phyloP scores from a whole-genome alignment of 805 yeast genomes.

The Yamadazyma akitaensis region DNA sequence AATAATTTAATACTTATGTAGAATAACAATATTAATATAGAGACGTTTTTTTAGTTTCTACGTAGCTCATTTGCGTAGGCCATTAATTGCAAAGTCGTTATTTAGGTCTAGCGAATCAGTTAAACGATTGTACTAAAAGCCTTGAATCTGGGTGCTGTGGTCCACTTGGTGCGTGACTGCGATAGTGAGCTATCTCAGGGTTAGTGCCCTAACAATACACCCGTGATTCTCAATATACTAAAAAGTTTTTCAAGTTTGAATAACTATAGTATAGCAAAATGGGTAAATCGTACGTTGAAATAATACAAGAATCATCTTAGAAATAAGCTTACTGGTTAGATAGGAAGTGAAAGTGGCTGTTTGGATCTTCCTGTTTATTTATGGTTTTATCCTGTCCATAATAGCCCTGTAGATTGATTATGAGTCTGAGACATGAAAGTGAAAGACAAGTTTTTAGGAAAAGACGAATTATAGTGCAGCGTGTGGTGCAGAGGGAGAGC shows the following conservation, averaged over 20 bases:
- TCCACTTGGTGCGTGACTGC: not conserved
- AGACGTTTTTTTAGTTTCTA: not conserved
- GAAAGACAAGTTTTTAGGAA: not conserved
- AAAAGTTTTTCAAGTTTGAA: conserved; percentile 13
- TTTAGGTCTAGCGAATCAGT: no score
- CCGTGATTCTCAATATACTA: conserved; percentile 1
- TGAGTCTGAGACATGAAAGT: not conserved
- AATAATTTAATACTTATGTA: conserved; percentile 12
- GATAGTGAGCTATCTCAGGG: not conserved
- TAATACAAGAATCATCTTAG: not conserved
- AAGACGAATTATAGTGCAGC: no score
- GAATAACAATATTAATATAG: conserved; percentile 9
- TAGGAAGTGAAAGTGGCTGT: not conserved
- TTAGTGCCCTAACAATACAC: not conserved
- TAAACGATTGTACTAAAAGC: no score
- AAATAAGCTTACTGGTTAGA: not conserved
- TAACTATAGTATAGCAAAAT: conserved; percentile 20
- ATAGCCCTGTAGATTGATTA: not conserved
- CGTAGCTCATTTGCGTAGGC: not conserved
- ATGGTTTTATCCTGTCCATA: no score
- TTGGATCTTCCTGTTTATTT: not conserved
- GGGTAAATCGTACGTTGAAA: conserved; percentile 37
- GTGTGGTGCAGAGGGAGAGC: no score
- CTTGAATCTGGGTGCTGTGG: no score
- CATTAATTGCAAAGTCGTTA: no score